Evolutionary conservation across 2,329 filamentous ascomycete species (phyloP), one percentile per base, ranked within the genome.

Genomic region (Falciphora oryzae): DNA sequence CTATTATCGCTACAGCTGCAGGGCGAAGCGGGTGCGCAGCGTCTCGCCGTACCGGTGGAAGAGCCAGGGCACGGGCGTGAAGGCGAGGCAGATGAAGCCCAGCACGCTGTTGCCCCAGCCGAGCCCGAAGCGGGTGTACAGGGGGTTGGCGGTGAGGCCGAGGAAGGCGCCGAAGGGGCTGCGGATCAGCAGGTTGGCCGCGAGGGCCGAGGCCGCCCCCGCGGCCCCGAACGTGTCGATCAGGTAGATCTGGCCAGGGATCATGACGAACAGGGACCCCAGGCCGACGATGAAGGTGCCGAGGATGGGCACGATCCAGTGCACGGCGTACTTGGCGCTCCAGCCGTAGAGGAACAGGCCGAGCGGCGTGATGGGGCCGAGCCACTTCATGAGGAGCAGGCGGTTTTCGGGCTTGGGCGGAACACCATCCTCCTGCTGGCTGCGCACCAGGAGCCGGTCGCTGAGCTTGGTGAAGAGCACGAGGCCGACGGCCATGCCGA

Each of bases 101-200:
- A 86, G 70, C 63, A 86, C 64, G n/a, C 77, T 80, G 67, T 85
- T 87, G 0, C 84, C 85, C 83, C 85, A 87, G 0, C 84, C 84
- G 7, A 85, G 69, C 0, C 84, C 84, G 0, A 87, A 70, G 3
- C 71, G 73, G 22, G 78, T 73, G 68, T 85, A 87, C 77, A 87
- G 79, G 11, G 71, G 70, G 14, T 81, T 72, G 0, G 81, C 84
- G 11, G 78, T 78, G 3, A 88, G 73, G 0, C 85, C 84, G 3
- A 88, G 71, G n/a, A 85, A 73, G 0, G 80, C 83, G 16, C 83
- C 85, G 4, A 82, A 75, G 0, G 85, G 68, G 8, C 69, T 74
- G 28, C 85, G 74, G 13, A 88, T 71, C 1, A 88, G 78, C 0
- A 83, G 84, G 65, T 78, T 85, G 0, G 85, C 85, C 0, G 86